A percentile compares a stretch with the other conserved stretches of the same genome.
phyloP scores from a whole-genome alignment of 208 protist species.

The Acanthamoeba lenticulata region DNA sequence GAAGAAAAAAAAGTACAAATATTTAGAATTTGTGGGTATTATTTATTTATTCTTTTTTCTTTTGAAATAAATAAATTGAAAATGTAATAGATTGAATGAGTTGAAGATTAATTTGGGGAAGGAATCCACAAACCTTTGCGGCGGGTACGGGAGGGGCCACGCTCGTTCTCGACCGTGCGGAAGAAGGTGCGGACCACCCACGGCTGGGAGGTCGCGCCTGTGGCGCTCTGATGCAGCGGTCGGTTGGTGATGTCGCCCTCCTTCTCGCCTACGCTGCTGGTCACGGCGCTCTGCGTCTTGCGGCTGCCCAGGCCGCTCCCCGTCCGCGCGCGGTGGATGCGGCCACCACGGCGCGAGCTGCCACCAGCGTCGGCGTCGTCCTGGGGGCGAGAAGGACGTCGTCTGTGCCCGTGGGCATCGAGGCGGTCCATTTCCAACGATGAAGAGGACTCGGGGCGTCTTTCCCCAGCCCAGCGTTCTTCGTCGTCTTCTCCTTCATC shows the following conservation, averaged over 20 bases:
- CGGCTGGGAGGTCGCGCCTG: background rate
- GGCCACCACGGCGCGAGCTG: too few species aligned
- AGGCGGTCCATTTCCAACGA: too few species aligned
- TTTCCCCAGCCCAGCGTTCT: too few species aligned
- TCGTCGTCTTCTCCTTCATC: too few species aligned
- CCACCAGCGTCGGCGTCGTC: too few species aligned
- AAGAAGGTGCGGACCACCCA: slow-evolving; percentile 13
- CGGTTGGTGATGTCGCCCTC: background rate
- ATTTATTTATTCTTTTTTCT: background rate
- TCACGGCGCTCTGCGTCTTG: too few species aligned
- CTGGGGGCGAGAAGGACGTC: too few species aligned
- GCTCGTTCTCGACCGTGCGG: background rate
- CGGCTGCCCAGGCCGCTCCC: too few species aligned
- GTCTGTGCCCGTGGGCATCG: too few species aligned
- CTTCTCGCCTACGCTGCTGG: too few species aligned
- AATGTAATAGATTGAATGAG: background rate
- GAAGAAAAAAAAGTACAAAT: background rate
- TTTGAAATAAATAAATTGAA: background rate
- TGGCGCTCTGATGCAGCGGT: background rate
- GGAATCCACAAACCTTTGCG: background rate
- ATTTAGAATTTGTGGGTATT: background rate
- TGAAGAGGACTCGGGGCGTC: too few species aligned
- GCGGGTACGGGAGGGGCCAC: background rate
- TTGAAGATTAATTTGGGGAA: background rate
- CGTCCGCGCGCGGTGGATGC: too few species aligned